These are phyloP conservation scores for Phytophthora capsici DNA, from an alignment of 352 stramenopile species.

Conservation along the genomic window DNA sequence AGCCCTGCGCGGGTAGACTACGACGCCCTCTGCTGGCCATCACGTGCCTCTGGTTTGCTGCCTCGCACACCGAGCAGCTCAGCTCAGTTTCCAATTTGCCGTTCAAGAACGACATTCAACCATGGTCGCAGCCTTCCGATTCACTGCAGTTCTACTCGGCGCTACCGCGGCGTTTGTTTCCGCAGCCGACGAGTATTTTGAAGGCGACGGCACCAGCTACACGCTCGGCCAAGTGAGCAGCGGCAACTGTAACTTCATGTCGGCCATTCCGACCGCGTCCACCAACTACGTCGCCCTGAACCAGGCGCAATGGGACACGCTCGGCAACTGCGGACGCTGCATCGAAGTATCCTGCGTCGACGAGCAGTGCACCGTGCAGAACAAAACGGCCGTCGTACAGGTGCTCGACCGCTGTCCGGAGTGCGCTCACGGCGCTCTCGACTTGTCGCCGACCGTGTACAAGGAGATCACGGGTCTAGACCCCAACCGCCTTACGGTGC, in stretches of 20 bases:
- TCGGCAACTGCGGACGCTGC: constrained; percentile 62
- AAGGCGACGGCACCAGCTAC: constrained; percentile 55
- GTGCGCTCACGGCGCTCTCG: constrained; percentile 68
- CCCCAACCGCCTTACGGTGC: constrained; percentile 60
- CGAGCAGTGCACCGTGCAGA: constrained; percentile 44
- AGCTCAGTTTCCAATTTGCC: constrained; percentile 35
- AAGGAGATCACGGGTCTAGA: constrained; percentile 66
- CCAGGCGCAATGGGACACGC: constrained; percentile 58
- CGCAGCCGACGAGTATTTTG: constrained; percentile 39
- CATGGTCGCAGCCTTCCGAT: constrained; percentile 26
- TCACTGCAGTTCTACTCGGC: constrained; percentile 13
- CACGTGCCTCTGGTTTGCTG: constrained; percentile 2
- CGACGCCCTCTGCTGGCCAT: constrained; percentile 1
- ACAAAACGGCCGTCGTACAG: constrained; percentile 62
- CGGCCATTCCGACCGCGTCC: constrained; percentile 43
- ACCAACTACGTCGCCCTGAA: constrained; percentile 82
- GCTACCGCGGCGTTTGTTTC: constrained; percentile 6
- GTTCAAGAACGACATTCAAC: constrained; percentile 2
- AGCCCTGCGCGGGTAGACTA: constrained; percentile 7
- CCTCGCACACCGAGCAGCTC: constrained; percentile 8
- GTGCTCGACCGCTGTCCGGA: constrained; percentile 80
- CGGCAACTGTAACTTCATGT: constrained; percentile 70
- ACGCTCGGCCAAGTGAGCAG: constrained; percentile 38
- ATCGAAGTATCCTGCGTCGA: constrained; percentile 71
- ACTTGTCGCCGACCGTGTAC: constrained; percentile 77